These are phyloP conservation scores for Daldinia vernicosa DNA, from an alignment of 495 filamentous ascomycete species.

Conservation along the genomic window DNA sequence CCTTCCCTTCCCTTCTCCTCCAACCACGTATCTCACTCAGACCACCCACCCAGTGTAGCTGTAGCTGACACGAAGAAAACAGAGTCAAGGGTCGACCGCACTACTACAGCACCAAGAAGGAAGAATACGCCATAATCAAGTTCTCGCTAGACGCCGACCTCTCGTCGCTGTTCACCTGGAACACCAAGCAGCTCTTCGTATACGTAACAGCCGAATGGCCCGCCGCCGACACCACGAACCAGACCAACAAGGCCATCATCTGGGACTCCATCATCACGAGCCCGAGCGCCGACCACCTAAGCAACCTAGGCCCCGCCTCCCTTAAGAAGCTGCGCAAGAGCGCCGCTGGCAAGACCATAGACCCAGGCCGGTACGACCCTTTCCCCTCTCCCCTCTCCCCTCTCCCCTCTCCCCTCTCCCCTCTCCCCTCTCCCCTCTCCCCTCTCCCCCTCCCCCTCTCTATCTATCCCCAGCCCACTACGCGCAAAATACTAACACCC, in stretches of 20 bases:
- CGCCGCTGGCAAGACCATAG: conserved; percentile 60
- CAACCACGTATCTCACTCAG: background rate
- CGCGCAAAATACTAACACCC: background rate
- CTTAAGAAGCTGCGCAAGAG: conserved; percentile 63
- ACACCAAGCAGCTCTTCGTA: conserved; percentile 98
- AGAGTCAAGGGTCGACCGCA: conserved; percentile 89
- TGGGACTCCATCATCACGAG: conserved; percentile 94
- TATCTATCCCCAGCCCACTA: background rate
- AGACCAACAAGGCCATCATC: conserved; percentile 81
- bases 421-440: too few species aligned
- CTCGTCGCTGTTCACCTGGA: conserved; percentile 95
- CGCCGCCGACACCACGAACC: conserved; percentile 47
- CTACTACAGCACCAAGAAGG: conserved; percentile 90
- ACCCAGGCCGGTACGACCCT: conserved; percentile 56
- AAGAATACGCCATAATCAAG: conserved; percentile 92
- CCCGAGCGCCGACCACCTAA: conserved; percentile 65
- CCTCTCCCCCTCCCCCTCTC: conserved; percentile 5
- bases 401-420: conserved; percentile 4
- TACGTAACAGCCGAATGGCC: conserved; percentile 92
- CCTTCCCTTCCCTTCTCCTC: background rate
- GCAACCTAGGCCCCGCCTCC: conserved; percentile 59
- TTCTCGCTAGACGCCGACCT: conserved; percentile 92
- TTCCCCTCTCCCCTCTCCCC: too few species aligned
- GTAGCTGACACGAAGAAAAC: conserved; percentile 24
- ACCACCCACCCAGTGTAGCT: background rate